phyloP scores from a whole-genome alignment of 495 filamentous ascomycete species.

The Eremomyces bilateralis region DNA sequence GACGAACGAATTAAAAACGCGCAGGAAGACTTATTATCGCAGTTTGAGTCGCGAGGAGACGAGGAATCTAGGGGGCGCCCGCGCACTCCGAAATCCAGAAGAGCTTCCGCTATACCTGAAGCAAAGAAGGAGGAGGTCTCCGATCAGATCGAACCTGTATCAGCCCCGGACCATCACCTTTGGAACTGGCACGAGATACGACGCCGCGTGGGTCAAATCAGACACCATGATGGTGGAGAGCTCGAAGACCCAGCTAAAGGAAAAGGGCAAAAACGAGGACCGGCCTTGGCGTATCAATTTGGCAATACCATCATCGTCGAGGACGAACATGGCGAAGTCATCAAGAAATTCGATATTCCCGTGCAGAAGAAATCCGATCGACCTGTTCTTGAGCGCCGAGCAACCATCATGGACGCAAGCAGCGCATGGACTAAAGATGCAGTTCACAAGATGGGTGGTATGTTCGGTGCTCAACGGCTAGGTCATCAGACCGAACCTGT shows the following conservation, averaged over 20 bases:
- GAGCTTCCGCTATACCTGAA: too few species aligned
- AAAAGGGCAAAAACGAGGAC: constrained; percentile 18
- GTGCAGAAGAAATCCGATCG: constrained; percentile 16
- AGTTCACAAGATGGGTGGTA: constrained; percentile 37
- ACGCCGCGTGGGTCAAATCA: constrained; percentile 11
- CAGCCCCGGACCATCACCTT: too few species aligned
- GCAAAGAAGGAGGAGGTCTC: too few species aligned
- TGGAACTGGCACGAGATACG: constrained; percentile 7
- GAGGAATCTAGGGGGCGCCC: too few species aligned
- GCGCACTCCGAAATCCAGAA: too few species aligned
- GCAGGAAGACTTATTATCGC: too few species aligned
- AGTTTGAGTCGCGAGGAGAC: too few species aligned
- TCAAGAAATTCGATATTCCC: constrained; percentile 89
- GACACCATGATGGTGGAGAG: constrained; percentile 3
- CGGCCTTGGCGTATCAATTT: constrained; percentile 85
- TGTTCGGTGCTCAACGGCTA: constrained; percentile 25
- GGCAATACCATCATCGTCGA: constrained; percentile 96
- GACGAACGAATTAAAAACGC: too few species aligned
- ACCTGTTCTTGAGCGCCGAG: constrained; percentile 7
- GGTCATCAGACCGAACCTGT: too few species aligned
- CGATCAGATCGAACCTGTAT: too few species aligned
- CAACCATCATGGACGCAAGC: constrained; percentile 15
- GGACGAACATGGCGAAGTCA: constrained; percentile 89
- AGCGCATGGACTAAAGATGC: constrained; percentile 24
- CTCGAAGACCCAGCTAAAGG: constrained; percentile 6